Evolutionary conservation across 805 yeast genomes (phyloP), one percentile per base, ranked within the genome.

Genomic region (Blastobotrys terrestris): DNA sequence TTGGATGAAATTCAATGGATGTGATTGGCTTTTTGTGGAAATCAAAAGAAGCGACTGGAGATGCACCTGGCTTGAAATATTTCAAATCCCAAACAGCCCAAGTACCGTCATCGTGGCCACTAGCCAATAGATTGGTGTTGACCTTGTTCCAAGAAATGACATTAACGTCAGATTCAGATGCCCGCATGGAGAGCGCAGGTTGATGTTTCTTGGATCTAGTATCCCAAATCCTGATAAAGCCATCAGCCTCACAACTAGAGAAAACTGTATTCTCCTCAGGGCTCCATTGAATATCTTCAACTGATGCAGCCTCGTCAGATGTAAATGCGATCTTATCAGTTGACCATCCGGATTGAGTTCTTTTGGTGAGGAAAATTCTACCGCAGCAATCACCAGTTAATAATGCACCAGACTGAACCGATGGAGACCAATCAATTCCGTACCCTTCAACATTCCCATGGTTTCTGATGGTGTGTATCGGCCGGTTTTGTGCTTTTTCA

Each of bases 1-100:
- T 75, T 48, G 98, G 99, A 67, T 91, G 91, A 77, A 92, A 94
- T 56, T 92, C 84, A 58, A 94, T 89, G 3, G 97, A 85, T 1
- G 99, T 94, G 63, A 94, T 79, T 21, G 99, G 85, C 45, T 92
- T 81, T 69, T 88, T 87, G 74, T 94, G 98, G 87, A 94, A 94
- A 62, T 87, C 89, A 66, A 92, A 94, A 60, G 85, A 84, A 3
- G 97, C 99, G 40, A 94, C 98, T 5, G 35, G 35, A 13, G 98
- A 97, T 5, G 83, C 71, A 2, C 85, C 85, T 44, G 67, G 63
- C 4, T 79, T 70, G 20, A 48, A 52, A 15, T 49, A 20, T 66
- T 99, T 84, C 70, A 94, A 76, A 73, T 94, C 99, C 99, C 99
- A 94, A 45, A 94, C 94, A 44, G 95, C 90, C 97, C 98, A 94